Conservation (phyloP, 2,329 filamentous ascomycete genomes). For the Alternaria rosae region DNA sequence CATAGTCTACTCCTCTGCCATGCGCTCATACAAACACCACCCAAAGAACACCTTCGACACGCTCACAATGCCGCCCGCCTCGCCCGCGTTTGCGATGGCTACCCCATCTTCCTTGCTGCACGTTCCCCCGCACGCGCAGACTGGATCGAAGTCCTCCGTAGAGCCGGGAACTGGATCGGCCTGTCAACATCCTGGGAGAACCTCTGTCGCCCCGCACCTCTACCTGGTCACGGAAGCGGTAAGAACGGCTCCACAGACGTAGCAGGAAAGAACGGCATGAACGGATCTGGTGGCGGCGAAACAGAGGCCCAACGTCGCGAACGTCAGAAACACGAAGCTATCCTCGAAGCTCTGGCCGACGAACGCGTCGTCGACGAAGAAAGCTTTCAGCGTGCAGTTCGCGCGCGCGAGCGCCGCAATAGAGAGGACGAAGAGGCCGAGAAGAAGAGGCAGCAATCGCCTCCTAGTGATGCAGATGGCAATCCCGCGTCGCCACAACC, state of each 20-base stretch:
- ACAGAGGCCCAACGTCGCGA: slow-evolving; percentile 65
- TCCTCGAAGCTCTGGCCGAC: slow-evolving; percentile 72
- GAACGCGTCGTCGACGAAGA: slow-evolving; percentile 73
- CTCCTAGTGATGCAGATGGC: neutral
- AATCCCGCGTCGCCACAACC: slow-evolving; percentile 4
- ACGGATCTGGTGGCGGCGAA: slow-evolving; percentile 35
- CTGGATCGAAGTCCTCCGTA: slow-evolving; percentile 78
- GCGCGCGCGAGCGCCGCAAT: slow-evolving; percentile 64
- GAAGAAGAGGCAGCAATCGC: slow-evolving; percentile 16
- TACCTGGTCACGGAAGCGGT: slow-evolving; percentile 40
- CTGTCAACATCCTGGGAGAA: slow-evolving; percentile 72
- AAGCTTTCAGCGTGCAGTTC: slow-evolving; percentile 68
- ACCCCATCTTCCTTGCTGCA: slow-evolving; percentile 78
- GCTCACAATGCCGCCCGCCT: slow-evolving; percentile 83
- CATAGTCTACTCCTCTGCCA: slow-evolving; percentile 82
- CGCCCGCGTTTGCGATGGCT: slow-evolving; percentile 76
- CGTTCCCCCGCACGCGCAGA: slow-evolving; percentile 76
- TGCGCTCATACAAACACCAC: slow-evolving; percentile 78
- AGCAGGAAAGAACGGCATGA: neutral
- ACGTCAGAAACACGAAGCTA: slow-evolving; percentile 68
- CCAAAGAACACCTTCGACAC: slow-evolving; percentile 79
- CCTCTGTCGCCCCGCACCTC: slow-evolving; percentile 65
- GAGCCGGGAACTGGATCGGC: slow-evolving; percentile 73
- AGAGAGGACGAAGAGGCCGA: slow-evolving; percentile 63
- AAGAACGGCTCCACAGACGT: slow-evolving; percentile 5